Percentiles rank a stretch among this genome's conserved stretches.
Evolutionary conservation across 768 basidiomycete species (phyloP).

Genomic region (Thelephora ganbajun): DNA sequence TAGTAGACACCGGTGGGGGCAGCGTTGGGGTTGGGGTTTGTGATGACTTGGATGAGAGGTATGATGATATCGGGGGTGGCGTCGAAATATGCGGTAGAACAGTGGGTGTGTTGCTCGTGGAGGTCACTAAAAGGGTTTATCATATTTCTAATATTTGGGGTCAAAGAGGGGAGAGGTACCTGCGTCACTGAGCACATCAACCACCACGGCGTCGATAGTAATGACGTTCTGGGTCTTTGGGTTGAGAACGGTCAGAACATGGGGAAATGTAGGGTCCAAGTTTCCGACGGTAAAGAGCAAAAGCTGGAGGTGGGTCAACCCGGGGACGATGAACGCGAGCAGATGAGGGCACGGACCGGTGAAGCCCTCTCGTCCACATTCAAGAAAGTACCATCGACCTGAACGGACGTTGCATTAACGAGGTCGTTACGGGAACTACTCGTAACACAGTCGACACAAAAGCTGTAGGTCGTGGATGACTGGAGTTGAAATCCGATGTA

Average conservation of each 20-base stretch:
- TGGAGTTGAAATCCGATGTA: conserved; percentile 17
- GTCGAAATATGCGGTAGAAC: too few species aligned
- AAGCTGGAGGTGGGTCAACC: conserved; percentile 7
- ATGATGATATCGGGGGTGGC: too few species aligned
- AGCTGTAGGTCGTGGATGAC: conserved; percentile 16
- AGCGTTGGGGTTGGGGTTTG: too few species aligned
- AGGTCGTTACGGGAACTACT: conserved; percentile 3
- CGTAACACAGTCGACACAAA: conserved; percentile 16
- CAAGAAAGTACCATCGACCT: conserved; percentile 7
- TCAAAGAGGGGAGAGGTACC: conserved; percentile 1
- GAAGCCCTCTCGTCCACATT: not conserved
- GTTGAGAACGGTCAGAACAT: conserved; percentile 16
- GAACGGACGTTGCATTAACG: conserved; percentile 13
- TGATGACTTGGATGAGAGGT: too few species aligned
- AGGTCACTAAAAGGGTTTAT: too few species aligned
- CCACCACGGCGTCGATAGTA: conserved; percentile 14
- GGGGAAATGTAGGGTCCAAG: conserved; percentile 14
- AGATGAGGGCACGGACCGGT: conserved; percentile 9
- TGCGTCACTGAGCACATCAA: conserved; percentile 8
- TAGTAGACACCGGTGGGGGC: too few species aligned
- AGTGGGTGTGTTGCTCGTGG: too few species aligned
- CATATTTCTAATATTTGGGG: not conserved
- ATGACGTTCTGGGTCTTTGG: conserved; percentile 12
- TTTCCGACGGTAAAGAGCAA: conserved; percentile 15
- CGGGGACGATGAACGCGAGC: not conserved